phyloP scores from a whole-genome alignment of 129 eudicot genomes.

The Sambucus nigra region DNA sequence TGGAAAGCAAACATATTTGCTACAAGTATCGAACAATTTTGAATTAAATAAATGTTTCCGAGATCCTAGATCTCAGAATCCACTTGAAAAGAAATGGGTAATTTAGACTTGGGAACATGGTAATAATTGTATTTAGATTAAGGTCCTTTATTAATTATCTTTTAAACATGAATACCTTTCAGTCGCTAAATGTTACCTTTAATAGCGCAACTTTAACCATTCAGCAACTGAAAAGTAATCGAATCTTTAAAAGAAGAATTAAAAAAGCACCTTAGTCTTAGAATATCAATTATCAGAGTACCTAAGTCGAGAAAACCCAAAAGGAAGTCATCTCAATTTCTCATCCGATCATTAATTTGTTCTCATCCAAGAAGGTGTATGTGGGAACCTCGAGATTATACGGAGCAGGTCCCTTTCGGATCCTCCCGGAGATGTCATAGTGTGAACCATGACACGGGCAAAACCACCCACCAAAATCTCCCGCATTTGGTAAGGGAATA shows the following conservation, averaged over 20 bases:
- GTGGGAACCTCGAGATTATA: conserved; percentile 61
- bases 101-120: too few relatives aligned
- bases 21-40: conserved; percentile 15
- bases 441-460: conserved; percentile 69
- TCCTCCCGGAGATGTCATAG: conserved; percentile 59
- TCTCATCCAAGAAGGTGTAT: conserved; percentile 45
- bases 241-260: too few relatives aligned
- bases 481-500: conserved; percentile 58
- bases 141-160: too few relatives aligned
- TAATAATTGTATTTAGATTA: too few relatives aligned
- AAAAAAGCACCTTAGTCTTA: too few relatives aligned
- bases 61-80: conserved; percentile 16
- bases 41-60: conserved; percentile 6
- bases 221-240: too few relatives aligned
- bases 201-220: too few relatives aligned
- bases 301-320: too few relatives aligned
- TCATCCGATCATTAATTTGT: conserved; percentile 49
- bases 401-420: conserved; percentile 64
- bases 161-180: too few relatives aligned
- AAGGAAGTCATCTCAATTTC: neutral
- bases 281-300: too few relatives aligned
- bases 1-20: conserved; percentile 9
- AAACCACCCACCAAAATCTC: conserved; percentile 62
- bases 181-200: too few relatives aligned
- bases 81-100: neutral